Base-by-base conservation (phyloP, 345 rosid species). In the Atalantia buxifolia region DNA sequence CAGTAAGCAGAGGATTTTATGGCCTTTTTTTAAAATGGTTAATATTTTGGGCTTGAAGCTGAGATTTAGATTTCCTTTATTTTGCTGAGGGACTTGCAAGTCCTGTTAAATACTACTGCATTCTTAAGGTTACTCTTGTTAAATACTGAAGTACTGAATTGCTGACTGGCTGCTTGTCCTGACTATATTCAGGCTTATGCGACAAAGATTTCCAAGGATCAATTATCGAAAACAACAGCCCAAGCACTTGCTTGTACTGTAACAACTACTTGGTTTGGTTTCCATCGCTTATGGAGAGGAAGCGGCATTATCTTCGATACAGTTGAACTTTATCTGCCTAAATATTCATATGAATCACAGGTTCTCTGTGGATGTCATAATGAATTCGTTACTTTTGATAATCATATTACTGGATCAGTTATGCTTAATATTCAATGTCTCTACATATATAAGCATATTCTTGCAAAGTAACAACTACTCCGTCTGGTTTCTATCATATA, bases 261-360 rank as follows among this genome's bases (percentile, higher is more conserved):
- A 53, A 91, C 91, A 64, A 93, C 98, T 45, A 88, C 90, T 24
- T 93, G 98, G 98, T 84, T 90, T 90, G 98, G 98, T 55, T 95
- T 88, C 76, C 72, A 81, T 81, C 86, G 88, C 40, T 78, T 90
- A 50, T 81, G 88, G 78, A 90, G 81, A 87, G 86, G 87, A 81
- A 89, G 84, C 68, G 76, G 84, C 57, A 81, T 64, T 79, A 79
- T 87, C 62, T 71, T 88, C 30, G 97, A 93, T 72, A 79, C 83
- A 1, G 82, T 85, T 82, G 89, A 89, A 50, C 92, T 92, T 81
- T 83, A 90, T 71, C 92, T 95, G 86, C 98, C 98, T 74, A 86
- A 70, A 67, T 95, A 86, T 86, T 85, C 91, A 50, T 95, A 90
- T 75, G 85, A 91, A 71, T 92, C 99, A 38, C 97, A 94, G 97